A percentile compares a stretch with the other conserved stretches of the same genome.
Evolutionary conservation across 2,329 filamentous ascomycete species (phyloP).

Genomic region (Alternaria brassicae): DNA sequence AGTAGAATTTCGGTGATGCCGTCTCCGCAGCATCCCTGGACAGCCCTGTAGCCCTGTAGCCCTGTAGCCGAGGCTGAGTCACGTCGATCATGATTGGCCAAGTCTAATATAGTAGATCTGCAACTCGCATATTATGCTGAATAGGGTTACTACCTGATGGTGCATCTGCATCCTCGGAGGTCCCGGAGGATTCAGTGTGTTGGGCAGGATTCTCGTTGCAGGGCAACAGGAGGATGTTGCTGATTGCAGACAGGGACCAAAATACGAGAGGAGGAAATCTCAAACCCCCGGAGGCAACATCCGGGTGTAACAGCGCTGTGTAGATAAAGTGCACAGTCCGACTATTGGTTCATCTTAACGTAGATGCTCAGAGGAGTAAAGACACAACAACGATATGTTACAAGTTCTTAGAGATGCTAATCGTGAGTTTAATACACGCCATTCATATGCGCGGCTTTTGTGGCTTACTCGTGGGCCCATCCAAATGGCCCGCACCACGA

Average conservation of each 20-base stretch:
- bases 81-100: neutral
- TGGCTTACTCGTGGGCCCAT: neutral
- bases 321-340: neutral
- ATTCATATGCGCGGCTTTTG: neutral
- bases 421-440: neutral
- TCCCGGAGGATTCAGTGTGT: neutral
- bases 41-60: too few species aligned
- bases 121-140: conserved; percentile 3
- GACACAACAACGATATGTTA: neutral
- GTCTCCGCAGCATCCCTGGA: conserved; percentile 3
- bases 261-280: neutral
- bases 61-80: conserved; percentile 1
- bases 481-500: neutral
- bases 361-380: neutral
- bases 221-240: neutral
- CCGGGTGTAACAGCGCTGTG: neutral
- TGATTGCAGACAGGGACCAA: neutral
- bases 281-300: neutral
- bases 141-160: conserved; percentile 3
- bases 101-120: neutral
- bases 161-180: neutral
- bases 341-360: neutral
- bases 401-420: neutral
- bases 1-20: conserved; percentile 9
- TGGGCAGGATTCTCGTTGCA: neutral